Evolutionary conservation across 176 grass and related monocot species (phyloP), one percentile per base, ranked within the genome.

Genomic region (Aegilops speltoides): DNA sequence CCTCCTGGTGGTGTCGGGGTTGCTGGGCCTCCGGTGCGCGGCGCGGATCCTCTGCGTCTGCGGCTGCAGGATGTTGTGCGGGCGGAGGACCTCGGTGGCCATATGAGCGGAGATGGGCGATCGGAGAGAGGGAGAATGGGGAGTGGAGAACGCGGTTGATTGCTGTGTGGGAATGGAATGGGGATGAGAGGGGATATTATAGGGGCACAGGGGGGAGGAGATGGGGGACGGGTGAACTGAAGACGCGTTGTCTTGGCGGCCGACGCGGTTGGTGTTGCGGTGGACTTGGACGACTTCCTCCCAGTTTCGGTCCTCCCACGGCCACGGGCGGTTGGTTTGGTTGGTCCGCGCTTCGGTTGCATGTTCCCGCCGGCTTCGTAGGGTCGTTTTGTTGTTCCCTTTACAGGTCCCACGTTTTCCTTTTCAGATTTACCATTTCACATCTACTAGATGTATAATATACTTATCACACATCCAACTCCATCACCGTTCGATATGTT

Each of bases 41-140:
- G 79, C 31, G 10, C 79, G 23, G 79, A 52, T 38, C 71, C 72
- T 52, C 73, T 67, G 81, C 68, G 56, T n/a, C 41, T 75, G 72
- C 59, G 22, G 26, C 68, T 81, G 81, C 23, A 89, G 45, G 84
- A 72, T 32, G 84, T 81, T 69, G 65, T 87, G 84, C 14, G 91
- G 63, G 59, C 80, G 87, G 11, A 92, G 73, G 34, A 89, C 84
- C 68, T 87, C 83, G 63, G 85, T 93, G 25, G 76, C 91, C 87
- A 93, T 91, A 32, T 14, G 9, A 22, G 14, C n/a, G 31, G 12
- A 3, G 48, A 46, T 8, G 78, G 78, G 3, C 22, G 5, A 12
- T 6, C 16, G 73, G 25, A 52, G 25, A 54, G 78, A 45, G 48
- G 3, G 22, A 23, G 22, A 66, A 1, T 17, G 24, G 33, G 23